Evolutionary conservation across 495 filamentous ascomycete species (phyloP), one percentile per base, ranked within the genome.

Genomic region (Aspergillus cavernicola): DNA sequence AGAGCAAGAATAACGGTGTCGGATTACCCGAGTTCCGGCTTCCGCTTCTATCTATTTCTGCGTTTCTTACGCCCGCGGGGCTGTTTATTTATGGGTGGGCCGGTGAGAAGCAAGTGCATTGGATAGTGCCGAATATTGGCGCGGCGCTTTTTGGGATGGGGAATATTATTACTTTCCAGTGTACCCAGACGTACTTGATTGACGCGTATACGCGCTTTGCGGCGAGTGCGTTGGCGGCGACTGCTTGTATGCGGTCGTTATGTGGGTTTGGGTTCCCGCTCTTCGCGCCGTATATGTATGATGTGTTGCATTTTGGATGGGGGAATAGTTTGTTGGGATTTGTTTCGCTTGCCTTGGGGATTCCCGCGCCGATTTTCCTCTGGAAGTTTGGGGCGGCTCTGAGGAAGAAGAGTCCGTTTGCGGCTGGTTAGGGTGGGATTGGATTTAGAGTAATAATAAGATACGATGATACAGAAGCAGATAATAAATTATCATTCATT

Each of bases 211-310:
- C 82, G 20, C 76, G 79, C 6, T 93, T 80, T 64, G 86, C 89
- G 7, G 88, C 89, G 8, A 85, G 79, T 54, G 90, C 87, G 1
- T 63, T 89, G 11, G 85, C 76, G 0, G 87, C 90, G 1, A 76
- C 75, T 1, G 80, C 83, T 3, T 80, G 90, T 11, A 61, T 92
- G 56, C 74, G 89, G 15, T 82, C 75, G 19, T 38, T 90, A 12
- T 82, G 83, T 1, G 88, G 88, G 2, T 90, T 91, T 60, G 80
- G 75, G 12, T 92, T 93, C 53, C 89, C 89, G 19, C 71, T 93
- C 4, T 92, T 92, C 56, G 85, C 86, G 4, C 85, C 83, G 2
- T 73, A 70, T 26, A 72, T 90, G 78, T 91, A 80, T 53, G 42
- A 68, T 6, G 62, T 66, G n/a, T 55, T 85, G 50, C 60, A 76